Base-by-base conservation (phyloP, 768 basidiomycete species). In the Suillus clintonianus region DNA sequence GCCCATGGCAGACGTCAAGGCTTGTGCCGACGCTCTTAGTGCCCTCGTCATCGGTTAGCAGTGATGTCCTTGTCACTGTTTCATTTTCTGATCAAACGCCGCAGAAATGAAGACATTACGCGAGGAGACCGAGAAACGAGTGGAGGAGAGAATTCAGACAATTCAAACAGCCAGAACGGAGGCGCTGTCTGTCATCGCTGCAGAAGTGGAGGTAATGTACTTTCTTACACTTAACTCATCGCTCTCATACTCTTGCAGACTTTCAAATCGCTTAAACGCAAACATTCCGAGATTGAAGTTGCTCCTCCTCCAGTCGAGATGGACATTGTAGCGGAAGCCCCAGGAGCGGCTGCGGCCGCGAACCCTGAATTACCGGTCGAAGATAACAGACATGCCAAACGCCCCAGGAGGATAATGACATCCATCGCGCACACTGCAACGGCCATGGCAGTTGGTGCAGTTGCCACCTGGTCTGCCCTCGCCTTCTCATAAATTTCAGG, bases 401-500 rank as follows among this genome's bases (percentile, higher is more conserved):
- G 88, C 14, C 76, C 78, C 2, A 77, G 82, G 65, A 80, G 76
- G 51, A 71, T 68, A 24, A 51, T 71, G 54, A 70, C 75, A 37
- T 77, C 80, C 5, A 76, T 86, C 41, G 82, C 79, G 43, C 85
- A 85, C 53, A 90, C 89, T 7, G 84, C 86, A 8, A 83, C 87
- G 4, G 86, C 85, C 19, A 82, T 88, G 37, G 83, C 84, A 1
- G 74, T 92, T 45, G 90, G 90, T 30, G 90, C 89, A 15, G 86
- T 87, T 14, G 87, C 85, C 4, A 83, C 90, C 3, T 92, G 90
- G 90, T 85, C 87, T 19, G 89, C 88, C 30, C 74, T 92, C 62
- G 90, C 90, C 1, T 92, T 87, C 73, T 80, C 78, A 65, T 89
- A 69, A 81, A 43, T 42, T 41, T 57, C 24, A 19, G 56, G 27